Conservation (phyloP, 495 filamentous ascomycete genomes). For the Daldinia vernicosa region DNA sequence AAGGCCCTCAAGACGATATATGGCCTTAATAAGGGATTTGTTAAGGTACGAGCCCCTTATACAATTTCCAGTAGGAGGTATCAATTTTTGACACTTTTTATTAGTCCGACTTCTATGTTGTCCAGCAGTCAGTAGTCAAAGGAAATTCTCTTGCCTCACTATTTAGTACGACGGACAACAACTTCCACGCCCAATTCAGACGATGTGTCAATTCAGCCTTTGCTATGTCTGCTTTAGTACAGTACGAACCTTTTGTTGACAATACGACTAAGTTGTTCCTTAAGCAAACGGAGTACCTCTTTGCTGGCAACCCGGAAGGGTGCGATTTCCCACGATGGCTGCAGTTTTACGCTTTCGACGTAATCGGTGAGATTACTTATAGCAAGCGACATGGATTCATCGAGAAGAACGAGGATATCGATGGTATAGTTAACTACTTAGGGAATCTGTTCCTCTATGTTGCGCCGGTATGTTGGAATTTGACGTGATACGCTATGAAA, state of each 20-base stretch:
- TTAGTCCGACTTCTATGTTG: constrained; percentile 76
- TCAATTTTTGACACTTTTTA: constrained; percentile 36
- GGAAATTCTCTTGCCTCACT: constrained; percentile 73
- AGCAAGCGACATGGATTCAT: constrained; percentile 70
- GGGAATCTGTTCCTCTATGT: constrained; percentile 65
- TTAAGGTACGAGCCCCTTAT: constrained; percentile 63
- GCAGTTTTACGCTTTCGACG: constrained; percentile 83
- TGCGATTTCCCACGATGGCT: constrained; percentile 79
- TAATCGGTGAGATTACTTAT: constrained; percentile 74
- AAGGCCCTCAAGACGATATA: constrained; percentile 77
- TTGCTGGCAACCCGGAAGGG: constrained; percentile 56
- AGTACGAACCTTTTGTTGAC: constrained; percentile 79
- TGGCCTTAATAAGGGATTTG: constrained; percentile 82
- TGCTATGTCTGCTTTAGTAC: constrained; percentile 74
- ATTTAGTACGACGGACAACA: constrained; percentile 80
- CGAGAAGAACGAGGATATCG: constrained; percentile 69
- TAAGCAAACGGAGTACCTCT: constrained; percentile 69
- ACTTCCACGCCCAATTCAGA: constrained; percentile 75
- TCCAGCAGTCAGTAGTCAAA: constrained; percentile 71
- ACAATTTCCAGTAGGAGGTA: neutral
- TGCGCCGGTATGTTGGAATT: constrained; percentile 60
- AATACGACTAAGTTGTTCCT: constrained; percentile 70
- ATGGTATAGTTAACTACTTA: constrained; percentile 67
- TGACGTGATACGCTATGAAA: neutral
- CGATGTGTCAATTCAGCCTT: constrained; percentile 76